Percentiles rank a stretch among this genome's conserved stretches.
These are phyloP conservation scores for Metschnikowia kofuensis DNA, from an alignment of 805 yeast genomes.

Conservation along the genomic window DNA sequence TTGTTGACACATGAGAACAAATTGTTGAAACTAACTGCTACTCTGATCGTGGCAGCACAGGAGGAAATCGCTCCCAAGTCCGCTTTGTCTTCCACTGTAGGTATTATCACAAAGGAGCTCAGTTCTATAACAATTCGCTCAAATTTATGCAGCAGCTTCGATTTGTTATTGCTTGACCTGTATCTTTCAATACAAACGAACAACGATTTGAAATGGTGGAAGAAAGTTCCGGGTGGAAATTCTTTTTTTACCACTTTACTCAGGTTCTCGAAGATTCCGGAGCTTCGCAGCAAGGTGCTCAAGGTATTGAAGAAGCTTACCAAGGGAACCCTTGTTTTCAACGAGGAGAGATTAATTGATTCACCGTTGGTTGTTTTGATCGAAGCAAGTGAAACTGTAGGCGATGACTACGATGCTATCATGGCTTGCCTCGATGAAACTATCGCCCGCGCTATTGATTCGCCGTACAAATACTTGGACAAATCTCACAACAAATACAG, in stretches of 20 bases:
- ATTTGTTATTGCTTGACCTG: slow-evolving; percentile 55
- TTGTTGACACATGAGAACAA: slow-evolving; percentile 43
- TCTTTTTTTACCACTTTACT: slow-evolving; percentile 69
- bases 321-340: slow-evolving; percentile 13
- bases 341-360: slow-evolving; percentile 34
- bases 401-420: slow-evolving; percentile 25
- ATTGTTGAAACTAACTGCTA: slow-evolving; percentile 46
- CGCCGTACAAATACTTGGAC: slow-evolving; percentile 88
- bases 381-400: slow-evolving; percentile 37
- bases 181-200: slow-evolving; percentile 56
- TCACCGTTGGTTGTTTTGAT: slow-evolving; percentile 58
- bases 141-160: slow-evolving; percentile 45
- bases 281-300: slow-evolving; percentile 10
- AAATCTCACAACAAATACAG: slow-evolving; percentile 27
- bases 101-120: slow-evolving; percentile 8
- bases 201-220: slow-evolving; percentile 81
- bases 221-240: slow-evolving; percentile 35
- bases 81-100: slow-evolving; percentile 17
- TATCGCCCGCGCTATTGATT: slow-evolving; percentile 60
- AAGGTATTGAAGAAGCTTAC: slow-evolving; percentile 15
- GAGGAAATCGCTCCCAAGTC: slow-evolving; percentile 19
- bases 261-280: slow-evolving; percentile 34
- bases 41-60: slow-evolving; percentile 41
- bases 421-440: slow-evolving; percentile 76
- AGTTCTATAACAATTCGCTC: slow-evolving; percentile 1